Conservation (phyloP, 73 alveolate genomes). For the Vitrella brassicaformis region DNA sequence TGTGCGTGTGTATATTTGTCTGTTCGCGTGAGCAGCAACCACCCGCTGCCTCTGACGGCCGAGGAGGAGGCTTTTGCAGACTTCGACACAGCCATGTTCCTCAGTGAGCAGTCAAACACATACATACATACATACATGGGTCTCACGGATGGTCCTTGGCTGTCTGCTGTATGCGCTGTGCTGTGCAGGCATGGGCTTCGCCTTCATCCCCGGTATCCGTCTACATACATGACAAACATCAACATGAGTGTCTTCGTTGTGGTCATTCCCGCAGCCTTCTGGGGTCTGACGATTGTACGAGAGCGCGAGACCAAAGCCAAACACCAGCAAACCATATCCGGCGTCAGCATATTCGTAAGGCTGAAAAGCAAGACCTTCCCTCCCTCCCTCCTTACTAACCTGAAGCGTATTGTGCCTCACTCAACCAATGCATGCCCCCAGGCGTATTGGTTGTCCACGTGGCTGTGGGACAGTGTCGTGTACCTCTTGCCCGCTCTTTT, state of each 20-base stretch:
- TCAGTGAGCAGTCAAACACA: background rate
- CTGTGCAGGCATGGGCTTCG: background rate
- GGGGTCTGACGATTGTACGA: conserved; percentile 42
- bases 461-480: conserved; percentile 55
- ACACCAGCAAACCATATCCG: conserved; percentile 79
- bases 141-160: no score
- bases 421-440: conserved; percentile 48
- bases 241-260: no score
- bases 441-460: conserved; percentile 76
- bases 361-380: no score
- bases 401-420: no score
- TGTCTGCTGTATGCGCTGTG: no score
- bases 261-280: no score
- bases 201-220: background rate
- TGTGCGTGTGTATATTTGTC: no score
- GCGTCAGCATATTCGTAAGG: conserved; percentile 56
- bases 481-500: conserved; percentile 53
- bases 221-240: no score
- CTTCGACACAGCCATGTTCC: background rate
- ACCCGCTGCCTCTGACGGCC: background rate
- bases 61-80: background rate
- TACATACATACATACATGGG: no score
- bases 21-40: background rate
- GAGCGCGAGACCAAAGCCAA: conserved; percentile 86
- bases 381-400: no score